Conservation (phyloP, 2,329 filamentous ascomycete genomes). For the Epichloe typhina region DNA sequence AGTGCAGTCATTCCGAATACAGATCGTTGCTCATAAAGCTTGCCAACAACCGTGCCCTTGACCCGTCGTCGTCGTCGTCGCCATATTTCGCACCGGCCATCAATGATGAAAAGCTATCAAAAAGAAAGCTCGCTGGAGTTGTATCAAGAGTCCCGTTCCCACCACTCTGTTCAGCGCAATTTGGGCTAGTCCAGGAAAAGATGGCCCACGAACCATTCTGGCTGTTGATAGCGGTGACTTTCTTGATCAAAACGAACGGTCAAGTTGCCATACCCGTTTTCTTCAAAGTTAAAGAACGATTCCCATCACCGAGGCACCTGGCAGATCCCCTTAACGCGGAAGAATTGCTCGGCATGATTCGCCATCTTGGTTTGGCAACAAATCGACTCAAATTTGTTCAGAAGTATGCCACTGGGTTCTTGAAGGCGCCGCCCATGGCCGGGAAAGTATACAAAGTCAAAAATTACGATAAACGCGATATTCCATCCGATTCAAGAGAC, state of each 20-base stretch:
- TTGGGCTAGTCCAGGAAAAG: slow-evolving; percentile 76
- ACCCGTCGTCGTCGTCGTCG: slow-evolving; percentile 19
- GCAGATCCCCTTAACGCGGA: slow-evolving; percentile 33
- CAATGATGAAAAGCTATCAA: slow-evolving; percentile 10
- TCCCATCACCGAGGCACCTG: slow-evolving; percentile 52
- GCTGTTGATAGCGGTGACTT: slow-evolving; percentile 69
- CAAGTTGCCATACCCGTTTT: slow-evolving; percentile 64
- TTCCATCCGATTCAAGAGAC: slow-evolving; percentile 9
- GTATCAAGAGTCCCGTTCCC: slow-evolving; percentile 53
- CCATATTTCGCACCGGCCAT: slow-evolving; percentile 19
- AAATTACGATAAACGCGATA: slow-evolving; percentile 30
- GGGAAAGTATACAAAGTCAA: slow-evolving; percentile 41
- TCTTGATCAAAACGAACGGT: slow-evolving; percentile 71
- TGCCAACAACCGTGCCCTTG: neutral
- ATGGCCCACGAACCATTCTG: slow-evolving; percentile 64
- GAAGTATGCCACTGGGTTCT: slow-evolving; percentile 56
- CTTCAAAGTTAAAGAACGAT: slow-evolving; percentile 51
- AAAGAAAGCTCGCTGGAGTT: slow-evolving; percentile 27
- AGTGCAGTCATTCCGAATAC: neutral
- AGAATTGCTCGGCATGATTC: slow-evolving; percentile 50
- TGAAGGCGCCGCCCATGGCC: slow-evolving; percentile 45
- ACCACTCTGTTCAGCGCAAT: slow-evolving; percentile 45
- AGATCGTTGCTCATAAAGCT: neutral
- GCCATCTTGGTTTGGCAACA: slow-evolving; percentile 56
- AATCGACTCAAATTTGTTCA: slow-evolving; percentile 57